Evolutionary conservation across 2,329 filamentous ascomycete genomes (phyloP).

Genomic region (Phyllosticta citribraziliensis): DNA sequence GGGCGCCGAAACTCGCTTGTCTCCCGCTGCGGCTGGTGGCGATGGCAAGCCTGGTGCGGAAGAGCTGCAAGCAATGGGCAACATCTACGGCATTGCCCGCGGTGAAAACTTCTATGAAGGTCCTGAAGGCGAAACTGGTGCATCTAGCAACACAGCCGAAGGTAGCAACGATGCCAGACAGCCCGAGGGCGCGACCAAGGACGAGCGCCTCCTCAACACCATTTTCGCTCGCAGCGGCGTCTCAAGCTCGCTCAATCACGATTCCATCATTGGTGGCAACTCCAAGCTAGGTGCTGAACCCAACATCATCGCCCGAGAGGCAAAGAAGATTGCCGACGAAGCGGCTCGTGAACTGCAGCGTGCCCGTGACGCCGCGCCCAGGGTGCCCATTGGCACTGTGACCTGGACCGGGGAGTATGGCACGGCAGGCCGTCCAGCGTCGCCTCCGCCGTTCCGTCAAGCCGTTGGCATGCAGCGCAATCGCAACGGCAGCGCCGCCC

Average conservation of each 20-base stretch:
- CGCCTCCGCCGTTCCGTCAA: conserved; percentile 30
- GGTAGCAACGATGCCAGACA: conserved; percentile 1
- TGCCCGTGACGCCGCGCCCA: conserved; percentile 61
- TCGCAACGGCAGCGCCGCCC: conserved; percentile 28
- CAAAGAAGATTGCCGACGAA: conserved; percentile 65
- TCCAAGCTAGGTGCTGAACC: conserved; percentile 60
- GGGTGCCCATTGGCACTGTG: conserved; percentile 69
- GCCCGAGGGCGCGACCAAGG: conserved; percentile 17
- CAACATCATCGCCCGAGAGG: conserved; percentile 70
- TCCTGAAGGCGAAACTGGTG: neutral
- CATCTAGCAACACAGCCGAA: conserved; percentile 14
- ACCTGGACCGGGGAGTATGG: conserved; percentile 91
- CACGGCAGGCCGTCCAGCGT: conserved; percentile 59
- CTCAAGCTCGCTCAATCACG: conserved; percentile 87
- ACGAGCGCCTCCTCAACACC: conserved; percentile 70
- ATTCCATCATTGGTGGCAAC: conserved; percentile 59
- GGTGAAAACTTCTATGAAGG: conserved; percentile 33
- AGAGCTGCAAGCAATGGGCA: conserved; percentile 13
- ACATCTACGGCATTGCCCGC: conserved; percentile 33
- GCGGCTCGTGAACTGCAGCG: conserved; percentile 68
- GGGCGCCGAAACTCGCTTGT: conserved; percentile 52
- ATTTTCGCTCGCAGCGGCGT: conserved; percentile 82
- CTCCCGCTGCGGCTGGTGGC: neutral
- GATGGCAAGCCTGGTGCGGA: neutral
- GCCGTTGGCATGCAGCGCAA: conserved; percentile 26